Percentiles rank a stretch among this genome's conserved stretches.
Conservation (phyloP, 1,139 yeast species). For the Suhomyces bokatorum region DNA sequence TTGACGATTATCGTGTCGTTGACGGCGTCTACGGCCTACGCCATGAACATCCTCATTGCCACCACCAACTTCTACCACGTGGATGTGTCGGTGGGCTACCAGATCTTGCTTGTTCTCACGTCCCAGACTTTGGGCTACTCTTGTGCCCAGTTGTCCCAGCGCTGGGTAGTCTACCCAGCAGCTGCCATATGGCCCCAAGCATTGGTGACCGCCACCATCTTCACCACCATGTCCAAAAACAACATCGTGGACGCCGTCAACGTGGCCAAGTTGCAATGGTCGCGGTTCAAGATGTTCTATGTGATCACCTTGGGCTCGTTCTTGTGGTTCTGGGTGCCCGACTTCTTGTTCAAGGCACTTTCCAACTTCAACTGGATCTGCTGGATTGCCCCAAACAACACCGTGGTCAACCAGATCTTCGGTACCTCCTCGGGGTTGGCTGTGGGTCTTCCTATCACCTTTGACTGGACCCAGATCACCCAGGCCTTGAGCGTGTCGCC, state of each 20-base stretch:
- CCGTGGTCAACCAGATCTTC: slow-evolving; percentile 26
- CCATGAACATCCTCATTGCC: slow-evolving; percentile 23
- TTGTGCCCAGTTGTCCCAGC: slow-evolving; percentile 23
- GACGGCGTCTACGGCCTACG: slow-evolving; percentile 20
- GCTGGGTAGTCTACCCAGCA: slow-evolving; percentile 28
- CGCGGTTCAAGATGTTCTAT: slow-evolving; percentile 24
- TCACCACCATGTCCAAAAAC: slow-evolving; percentile 22
- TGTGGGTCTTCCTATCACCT: slow-evolving; percentile 33
- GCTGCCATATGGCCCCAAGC: slow-evolving; percentile 28
- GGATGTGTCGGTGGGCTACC: slow-evolving; percentile 38
- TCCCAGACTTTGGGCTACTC: slow-evolving; percentile 27
- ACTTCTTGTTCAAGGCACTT: slow-evolving; percentile 16
- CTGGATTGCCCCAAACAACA: slow-evolving; percentile 43
- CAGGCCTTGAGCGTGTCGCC: slow-evolving; percentile 21
- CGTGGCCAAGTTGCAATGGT: slow-evolving; percentile 18
- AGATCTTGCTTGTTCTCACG: slow-evolving; percentile 18
- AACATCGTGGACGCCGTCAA: slow-evolving; percentile 17
- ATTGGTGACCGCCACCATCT: slow-evolving; percentile 26
- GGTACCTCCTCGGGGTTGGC: slow-evolving; percentile 18
- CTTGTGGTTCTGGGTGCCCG: slow-evolving; percentile 26
- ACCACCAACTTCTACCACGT: slow-evolving; percentile 36
- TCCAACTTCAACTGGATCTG: slow-evolving; percentile 40
- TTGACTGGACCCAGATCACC: slow-evolving; percentile 55
- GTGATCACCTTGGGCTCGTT: slow-evolving; percentile 19
- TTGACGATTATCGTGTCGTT: slow-evolving; percentile 19